Evolutionary conservation across 305 asterid species (phyloP).

Genomic region (Solanum hybrid): DNA sequence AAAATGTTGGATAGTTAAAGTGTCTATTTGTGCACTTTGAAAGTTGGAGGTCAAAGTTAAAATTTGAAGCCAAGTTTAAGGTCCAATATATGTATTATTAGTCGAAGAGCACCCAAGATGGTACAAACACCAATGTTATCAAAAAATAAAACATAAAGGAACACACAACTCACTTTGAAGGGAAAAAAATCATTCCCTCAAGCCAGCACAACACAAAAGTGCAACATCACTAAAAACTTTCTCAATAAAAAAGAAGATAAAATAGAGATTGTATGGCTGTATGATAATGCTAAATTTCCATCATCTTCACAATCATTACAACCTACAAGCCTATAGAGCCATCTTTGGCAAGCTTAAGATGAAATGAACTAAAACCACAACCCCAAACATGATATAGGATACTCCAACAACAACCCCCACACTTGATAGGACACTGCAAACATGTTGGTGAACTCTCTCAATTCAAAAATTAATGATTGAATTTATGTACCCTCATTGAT

Average conservation of each 20-base stretch:
- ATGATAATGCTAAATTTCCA: not conserved
- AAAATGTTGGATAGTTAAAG: too few relatives aligned
- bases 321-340: slow-evolving; percentile 4
- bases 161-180: not conserved
- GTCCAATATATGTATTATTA: not conserved
- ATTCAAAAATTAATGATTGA: not conserved
- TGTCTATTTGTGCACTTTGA: too few relatives aligned
- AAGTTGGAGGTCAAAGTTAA: too few relatives aligned
- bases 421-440: not conserved
- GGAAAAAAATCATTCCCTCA: not conserved
- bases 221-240: too few relatives aligned
- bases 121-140: not conserved
- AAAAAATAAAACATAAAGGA: not conserved
- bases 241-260: not conserved
- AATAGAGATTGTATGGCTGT: not conserved
- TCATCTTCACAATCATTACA: slow-evolving; percentile 3
- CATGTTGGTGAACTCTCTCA: not conserved
- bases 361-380: not conserved
- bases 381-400: not conserved
- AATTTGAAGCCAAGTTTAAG: too few relatives aligned
- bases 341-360: not conserved
- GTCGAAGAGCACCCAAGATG: not conserved
- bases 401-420: not conserved
- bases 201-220: not conserved
- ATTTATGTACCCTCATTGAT: not conserved